Conservation (phyloP, 176 grass and related monocot genomes). For the Poa annua region DNA sequence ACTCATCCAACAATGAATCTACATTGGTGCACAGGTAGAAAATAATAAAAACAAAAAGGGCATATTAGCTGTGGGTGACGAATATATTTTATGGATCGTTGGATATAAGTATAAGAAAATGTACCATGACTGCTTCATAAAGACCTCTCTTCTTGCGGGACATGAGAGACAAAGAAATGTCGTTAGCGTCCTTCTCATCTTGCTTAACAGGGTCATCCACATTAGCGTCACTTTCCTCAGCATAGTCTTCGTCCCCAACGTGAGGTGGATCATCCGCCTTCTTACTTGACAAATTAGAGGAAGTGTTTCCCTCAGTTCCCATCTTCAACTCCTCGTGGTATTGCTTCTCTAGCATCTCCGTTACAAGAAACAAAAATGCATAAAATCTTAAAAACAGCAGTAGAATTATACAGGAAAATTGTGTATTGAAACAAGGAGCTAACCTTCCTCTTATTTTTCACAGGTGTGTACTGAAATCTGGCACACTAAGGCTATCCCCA, state of each 20-base stretch:
- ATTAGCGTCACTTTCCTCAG: not conserved
- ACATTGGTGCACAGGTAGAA: not conserved
- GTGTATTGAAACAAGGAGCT: slow-evolving; percentile 3
- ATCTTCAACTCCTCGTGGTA: slow-evolving; percentile 86
- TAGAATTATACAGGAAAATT: not conserved
- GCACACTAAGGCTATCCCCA: too few relatives aligned
- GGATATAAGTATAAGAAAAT: not conserved
- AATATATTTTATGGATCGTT: not conserved
- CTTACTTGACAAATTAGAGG: slow-evolving; percentile 60
- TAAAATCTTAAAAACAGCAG: not conserved
- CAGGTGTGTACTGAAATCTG: too few relatives aligned
- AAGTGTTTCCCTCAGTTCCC: slow-evolving; percentile 63
- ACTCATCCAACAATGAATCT: slow-evolving; percentile 16
- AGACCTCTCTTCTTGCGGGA: slow-evolving; percentile 63
- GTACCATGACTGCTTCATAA: slow-evolving; percentile 73
- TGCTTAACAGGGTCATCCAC: slow-evolving; percentile 31
- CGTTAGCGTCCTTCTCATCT: slow-evolving; percentile 45
- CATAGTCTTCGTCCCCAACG: slow-evolving; percentile 47
- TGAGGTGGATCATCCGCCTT: slow-evolving; percentile 43
- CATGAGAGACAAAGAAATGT: slow-evolving; percentile 53
- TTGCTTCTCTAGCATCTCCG: slow-evolving; percentile 78
- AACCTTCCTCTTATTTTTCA: slow-evolving; percentile 71
- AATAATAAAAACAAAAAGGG: not conserved
- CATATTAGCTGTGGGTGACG: not conserved
- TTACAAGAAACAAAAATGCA: not conserved